Evolutionary conservation across 768 basidiomycete species (phyloP).

Genomic region (Boletus subparvulus): DNA sequence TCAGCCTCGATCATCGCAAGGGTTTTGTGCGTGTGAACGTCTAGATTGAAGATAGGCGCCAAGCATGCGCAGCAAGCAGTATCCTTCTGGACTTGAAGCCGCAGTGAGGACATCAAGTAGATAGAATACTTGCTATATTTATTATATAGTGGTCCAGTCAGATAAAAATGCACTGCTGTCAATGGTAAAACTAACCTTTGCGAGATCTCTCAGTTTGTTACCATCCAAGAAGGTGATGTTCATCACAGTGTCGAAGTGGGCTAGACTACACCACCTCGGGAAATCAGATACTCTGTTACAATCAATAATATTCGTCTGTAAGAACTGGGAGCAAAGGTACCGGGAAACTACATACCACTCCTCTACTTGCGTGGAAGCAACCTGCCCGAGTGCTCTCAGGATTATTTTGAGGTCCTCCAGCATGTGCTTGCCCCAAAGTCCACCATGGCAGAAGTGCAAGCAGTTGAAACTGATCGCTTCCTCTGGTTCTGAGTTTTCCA

Average conservation of each 20-base stretch:
- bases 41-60: constrained; percentile 31
- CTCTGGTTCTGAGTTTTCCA: not conserved
- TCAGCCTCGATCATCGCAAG: not conserved
- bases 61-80: constrained; percentile 28
- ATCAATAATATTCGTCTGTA: not conserved
- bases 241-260: not conserved
- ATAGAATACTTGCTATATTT: constrained; percentile 1
- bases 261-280: not conserved
- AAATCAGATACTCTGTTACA: not conserved
- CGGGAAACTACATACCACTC: not conserved
- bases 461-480: not conserved
- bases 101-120: not conserved
- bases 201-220: constrained; percentile 2
- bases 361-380: not conserved
- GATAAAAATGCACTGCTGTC: not conserved
- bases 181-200: not conserved
- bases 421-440: not conserved
- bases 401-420: not conserved
- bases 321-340: too few species aligned
- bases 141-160: not conserved
- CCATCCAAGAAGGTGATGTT: not conserved
- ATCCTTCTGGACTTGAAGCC: constrained; percentile 14
- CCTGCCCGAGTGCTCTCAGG: not conserved
- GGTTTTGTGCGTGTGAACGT: constrained; percentile 29
- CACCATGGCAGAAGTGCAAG: not conserved